Evolutionary conservation across 192 early-diverging fungal species (phyloP), one percentile per base, ranked within the genome.

Genomic region (Coemansia sp.): DNA sequence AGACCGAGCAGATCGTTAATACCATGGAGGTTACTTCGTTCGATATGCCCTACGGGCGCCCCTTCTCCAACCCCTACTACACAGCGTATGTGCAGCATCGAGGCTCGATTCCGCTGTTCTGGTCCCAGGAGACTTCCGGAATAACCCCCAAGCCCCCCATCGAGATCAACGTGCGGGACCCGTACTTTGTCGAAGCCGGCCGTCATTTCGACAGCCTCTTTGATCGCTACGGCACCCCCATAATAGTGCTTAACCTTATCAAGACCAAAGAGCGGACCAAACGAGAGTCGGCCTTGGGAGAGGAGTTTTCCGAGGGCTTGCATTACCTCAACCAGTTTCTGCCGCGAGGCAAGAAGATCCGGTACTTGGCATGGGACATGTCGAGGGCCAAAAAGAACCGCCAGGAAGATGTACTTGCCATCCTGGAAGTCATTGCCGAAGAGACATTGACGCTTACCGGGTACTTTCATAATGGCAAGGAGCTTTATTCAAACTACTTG

Each of bases 351-450:
- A 83, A 87, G 10, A 86, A 86, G 59, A 90, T 97, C 43, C 73
- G 83, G 52, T 96, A 99, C 66, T 83, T 94, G 58, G 90, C 90
- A 3, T 96, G 94, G 93, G 96, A 99, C 71, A 99, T 99, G 96
- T 94, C 96, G 18, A 72, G 93, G 21, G 94, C 94, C 10, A 91
- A 91, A 8, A 97, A 96, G 72, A 93, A 86, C 61, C 82, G 73
- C 11, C 85, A 90, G 52, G 87, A 94, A 44, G 93, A 96, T 66
- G 96, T 97, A 12, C 88, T 96, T 42, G 86, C 86, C 0, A 82
- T 86, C 6, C 78, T 99, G 14, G 94, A 97, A 63, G 87, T 91
- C 30, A 86, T 94, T 50, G 90, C 91, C 0, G 87, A 94, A 62
- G 83, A 93, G 44, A 87, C 92, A 6, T 70, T 98, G 55, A 79